Percentiles rank a stretch among this genome's conserved stretches.
These are phyloP conservation scores for Ceratobasidium sp. DNA, from an alignment of 1,284 basidiomycete genomes.

Conservation along the genomic window DNA sequence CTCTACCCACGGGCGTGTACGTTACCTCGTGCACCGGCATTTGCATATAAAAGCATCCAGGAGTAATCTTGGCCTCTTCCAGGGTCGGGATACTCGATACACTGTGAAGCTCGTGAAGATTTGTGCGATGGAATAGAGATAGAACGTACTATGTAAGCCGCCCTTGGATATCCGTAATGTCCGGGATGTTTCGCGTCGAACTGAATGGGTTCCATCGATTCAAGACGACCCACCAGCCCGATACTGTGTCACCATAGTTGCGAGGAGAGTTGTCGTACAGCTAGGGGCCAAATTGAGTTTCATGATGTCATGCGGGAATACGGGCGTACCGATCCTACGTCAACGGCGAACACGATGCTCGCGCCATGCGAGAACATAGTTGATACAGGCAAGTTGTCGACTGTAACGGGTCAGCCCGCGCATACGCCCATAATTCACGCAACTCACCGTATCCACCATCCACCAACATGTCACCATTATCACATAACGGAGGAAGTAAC, in stretches of 20 bases:
- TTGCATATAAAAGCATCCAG: slow-evolving; percentile 88
- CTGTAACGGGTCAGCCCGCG: slow-evolving; percentile 50
- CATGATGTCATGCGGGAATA: not conserved
- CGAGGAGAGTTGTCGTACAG: slow-evolving; percentile 95
- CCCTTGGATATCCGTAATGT: slow-evolving; percentile 96
- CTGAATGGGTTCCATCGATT: slow-evolving; percentile 95
- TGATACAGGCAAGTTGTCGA: slow-evolving; percentile 90
- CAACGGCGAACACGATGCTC: slow-evolving; percentile 90
- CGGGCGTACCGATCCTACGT: slow-evolving; percentile 84
- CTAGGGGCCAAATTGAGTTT: slow-evolving; percentile 49
- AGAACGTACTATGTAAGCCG: slow-evolving; percentile 87
- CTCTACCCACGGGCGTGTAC: slow-evolving; percentile 41
- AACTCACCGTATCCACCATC: slow-evolving; percentile 88
- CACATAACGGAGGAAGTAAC: slow-evolving; percentile 91
- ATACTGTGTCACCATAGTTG: slow-evolving; percentile 93
- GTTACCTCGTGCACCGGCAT: slow-evolving; percentile 92
- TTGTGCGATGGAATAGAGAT: not conserved
- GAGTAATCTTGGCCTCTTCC: slow-evolving; percentile 90
- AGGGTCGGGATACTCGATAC: slow-evolving; percentile 89
- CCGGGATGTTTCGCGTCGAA: slow-evolving; percentile 78
- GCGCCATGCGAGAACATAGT: slow-evolving; percentile 94
- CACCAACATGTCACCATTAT: slow-evolving; percentile 93
- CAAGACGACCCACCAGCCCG: slow-evolving; percentile 95
- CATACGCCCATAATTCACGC: not conserved
- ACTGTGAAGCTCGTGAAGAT: not conserved